A percentile compares a stretch with the other conserved stretches of the same genome.
These are phyloP conservation scores for Perilla frutescens DNA, from an alignment of 257 asterid species.

Conservation along the genomic window DNA sequence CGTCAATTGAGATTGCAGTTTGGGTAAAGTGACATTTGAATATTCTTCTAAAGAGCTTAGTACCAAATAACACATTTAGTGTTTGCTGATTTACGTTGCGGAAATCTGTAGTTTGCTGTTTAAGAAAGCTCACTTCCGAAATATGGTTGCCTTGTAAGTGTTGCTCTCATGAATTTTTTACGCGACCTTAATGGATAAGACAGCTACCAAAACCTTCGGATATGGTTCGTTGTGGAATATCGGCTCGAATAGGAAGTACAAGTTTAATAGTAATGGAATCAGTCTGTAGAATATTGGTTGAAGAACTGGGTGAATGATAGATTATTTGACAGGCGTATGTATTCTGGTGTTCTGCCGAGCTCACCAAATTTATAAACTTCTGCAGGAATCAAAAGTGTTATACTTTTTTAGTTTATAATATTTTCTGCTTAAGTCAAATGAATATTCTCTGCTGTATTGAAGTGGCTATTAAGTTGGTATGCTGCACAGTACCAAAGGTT, in stretches of 20 bases:
- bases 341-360: not conserved
- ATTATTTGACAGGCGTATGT: constrained; percentile 4
- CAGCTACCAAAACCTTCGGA: not conserved
- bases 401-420: constrained; percentile 9
- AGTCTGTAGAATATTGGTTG: not conserved
- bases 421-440: constrained; percentile 20
- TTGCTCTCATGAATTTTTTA: not conserved
- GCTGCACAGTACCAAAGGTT: constrained; percentile 12
- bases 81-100: not conserved
- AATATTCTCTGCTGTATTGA: constrained; percentile 1
- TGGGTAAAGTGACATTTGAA: not conserved
- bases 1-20: not conserved
- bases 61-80: not conserved
- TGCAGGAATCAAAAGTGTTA: not conserved
- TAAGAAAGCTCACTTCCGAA: not conserved
- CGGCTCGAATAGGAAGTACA: constrained; percentile 18
- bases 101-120: not conserved
- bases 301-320: constrained; percentile 8
- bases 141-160: not conserved
- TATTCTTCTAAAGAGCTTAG: constrained; percentile 8
- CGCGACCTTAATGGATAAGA: constrained; percentile 13
- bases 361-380: constrained; percentile 3
- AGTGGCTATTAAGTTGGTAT: not conserved
- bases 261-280: constrained; percentile 5
- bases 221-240: constrained; percentile 1